Evolutionary conservation across 805 yeast genomes (phyloP).

Genomic region (Schwanniomyces polymorphus): DNA sequence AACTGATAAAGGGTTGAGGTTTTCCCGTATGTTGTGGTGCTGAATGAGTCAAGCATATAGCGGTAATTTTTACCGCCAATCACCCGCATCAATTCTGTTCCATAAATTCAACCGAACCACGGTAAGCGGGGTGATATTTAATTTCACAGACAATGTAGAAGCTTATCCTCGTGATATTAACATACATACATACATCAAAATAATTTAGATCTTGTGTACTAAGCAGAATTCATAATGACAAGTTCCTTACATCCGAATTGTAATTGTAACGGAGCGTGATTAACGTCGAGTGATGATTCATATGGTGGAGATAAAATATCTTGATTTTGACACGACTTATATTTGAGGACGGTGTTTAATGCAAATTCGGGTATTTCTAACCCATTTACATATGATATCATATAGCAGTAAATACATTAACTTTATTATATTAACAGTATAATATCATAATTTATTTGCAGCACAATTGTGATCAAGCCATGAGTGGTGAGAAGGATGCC

Average conservation of each 20-base stretch:
- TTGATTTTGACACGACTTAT: background rate
- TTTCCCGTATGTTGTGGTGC: background rate
- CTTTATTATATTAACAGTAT: too few relatives aligned
- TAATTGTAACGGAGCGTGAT: background rate
- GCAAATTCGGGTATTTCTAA: background rate
- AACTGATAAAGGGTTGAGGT: background rate
- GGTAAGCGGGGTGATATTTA: background rate
- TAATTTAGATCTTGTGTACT: too few relatives aligned
- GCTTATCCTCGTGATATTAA: background rate
- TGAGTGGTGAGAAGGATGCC: too few relatives aligned
- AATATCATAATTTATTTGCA: too few relatives aligned
- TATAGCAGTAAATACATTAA: too few relatives aligned
- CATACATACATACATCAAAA: background rate
- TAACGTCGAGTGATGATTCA: background rate
- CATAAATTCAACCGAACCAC: background rate
- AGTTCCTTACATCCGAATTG: background rate
- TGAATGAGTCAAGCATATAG: background rate
- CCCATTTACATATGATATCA: background rate
- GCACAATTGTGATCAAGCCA: too few relatives aligned
- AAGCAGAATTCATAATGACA: background rate
- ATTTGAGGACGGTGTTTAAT: background rate
- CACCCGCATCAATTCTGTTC: background rate
- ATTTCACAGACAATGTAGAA: background rate
- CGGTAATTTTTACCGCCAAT: background rate
- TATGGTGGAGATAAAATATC: background rate